Conservation (phyloP, 164 flowering plant species). For the Platanus orientalis region DNA sequence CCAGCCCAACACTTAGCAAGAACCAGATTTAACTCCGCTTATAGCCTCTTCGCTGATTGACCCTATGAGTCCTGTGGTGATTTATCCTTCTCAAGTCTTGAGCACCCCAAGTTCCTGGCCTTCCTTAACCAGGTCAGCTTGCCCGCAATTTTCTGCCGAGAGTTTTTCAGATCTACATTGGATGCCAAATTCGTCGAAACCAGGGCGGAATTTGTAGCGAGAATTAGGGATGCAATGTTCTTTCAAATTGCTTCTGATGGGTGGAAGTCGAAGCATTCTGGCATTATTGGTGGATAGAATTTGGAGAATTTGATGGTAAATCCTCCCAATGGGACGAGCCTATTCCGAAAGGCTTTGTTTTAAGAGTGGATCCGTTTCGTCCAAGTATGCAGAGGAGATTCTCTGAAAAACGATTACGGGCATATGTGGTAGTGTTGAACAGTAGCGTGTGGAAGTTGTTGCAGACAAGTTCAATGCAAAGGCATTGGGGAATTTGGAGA, state of each 20-base stretch:
- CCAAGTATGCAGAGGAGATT: no score
- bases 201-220: slow-evolving; percentile 32
- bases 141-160: slow-evolving; percentile 27
- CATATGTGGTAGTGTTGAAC: slow-evolving; percentile 31
- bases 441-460: no score
- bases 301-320: slow-evolving; percentile 12
- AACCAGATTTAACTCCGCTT: slow-evolving; percentile 34
- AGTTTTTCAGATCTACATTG: slow-evolving; percentile 28
- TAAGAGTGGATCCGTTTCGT: no score
- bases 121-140: slow-evolving; percentile 41
- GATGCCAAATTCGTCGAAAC: slow-evolving; percentile 34
- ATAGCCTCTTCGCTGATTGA: slow-evolving; percentile 40
- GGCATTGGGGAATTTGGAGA: slow-evolving; percentile 46
- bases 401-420: no score
- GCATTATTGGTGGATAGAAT: slow-evolving; percentile 18
- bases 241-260: slow-evolving; percentile 44
- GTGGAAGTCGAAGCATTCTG: slow-evolving; percentile 26
- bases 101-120: slow-evolving; percentile 40
- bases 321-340: slow-evolving; percentile 47
- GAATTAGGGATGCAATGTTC: slow-evolving; percentile 43
- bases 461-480: slow-evolving; percentile 40
- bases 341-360: slow-evolving; percentile 34
- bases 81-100: slow-evolving; percentile 35
- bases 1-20: no score
- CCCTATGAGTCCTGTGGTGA: slow-evolving; percentile 39